Conservation (phyloP, 2,329 filamentous ascomycete species). For the Fusarium burgessii region DNA sequence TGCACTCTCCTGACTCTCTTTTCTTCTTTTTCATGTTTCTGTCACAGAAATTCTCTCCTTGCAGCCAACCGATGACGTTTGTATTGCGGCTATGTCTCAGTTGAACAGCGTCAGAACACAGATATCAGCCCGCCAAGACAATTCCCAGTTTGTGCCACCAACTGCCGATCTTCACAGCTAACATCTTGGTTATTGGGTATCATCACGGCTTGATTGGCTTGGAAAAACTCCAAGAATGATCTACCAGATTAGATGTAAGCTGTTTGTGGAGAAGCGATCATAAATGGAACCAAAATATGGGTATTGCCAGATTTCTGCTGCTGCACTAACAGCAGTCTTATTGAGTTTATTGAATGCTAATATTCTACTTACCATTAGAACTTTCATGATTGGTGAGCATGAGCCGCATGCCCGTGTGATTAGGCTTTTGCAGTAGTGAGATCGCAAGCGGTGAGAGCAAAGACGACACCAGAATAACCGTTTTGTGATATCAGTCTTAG, state of each 20-base stretch:
- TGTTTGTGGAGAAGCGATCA: background rate
- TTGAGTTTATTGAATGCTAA: slow-evolving; percentile 7
- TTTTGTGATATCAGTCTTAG: slow-evolving; percentile 9
- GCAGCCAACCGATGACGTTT: background rate
- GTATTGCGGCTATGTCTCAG: background rate
- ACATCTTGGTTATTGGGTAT: background rate
- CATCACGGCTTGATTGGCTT: background rate
- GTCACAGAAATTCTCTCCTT: fast-evolving
- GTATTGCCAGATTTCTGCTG: background rate
- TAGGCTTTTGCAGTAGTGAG: background rate
- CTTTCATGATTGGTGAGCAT: background rate
- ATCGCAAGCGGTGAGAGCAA: background rate
- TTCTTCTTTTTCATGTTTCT: background rate
- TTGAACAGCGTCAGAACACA: background rate
- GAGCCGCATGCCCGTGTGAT: background rate
- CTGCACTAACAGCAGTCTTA: background rate
- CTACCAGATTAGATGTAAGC: too few relatives aligned
- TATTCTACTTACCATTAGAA: background rate
- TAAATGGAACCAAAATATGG: background rate
- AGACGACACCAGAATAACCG: background rate
- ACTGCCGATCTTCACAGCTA: background rate
- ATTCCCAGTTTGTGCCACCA: background rate
- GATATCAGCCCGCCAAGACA: too few relatives aligned
- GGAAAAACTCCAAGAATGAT: background rate
- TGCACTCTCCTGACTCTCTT: background rate